phyloP scores from a whole-genome alignment of 2,329 filamentous ascomycete species.

The Chaetomiaceae sp. region DNA sequence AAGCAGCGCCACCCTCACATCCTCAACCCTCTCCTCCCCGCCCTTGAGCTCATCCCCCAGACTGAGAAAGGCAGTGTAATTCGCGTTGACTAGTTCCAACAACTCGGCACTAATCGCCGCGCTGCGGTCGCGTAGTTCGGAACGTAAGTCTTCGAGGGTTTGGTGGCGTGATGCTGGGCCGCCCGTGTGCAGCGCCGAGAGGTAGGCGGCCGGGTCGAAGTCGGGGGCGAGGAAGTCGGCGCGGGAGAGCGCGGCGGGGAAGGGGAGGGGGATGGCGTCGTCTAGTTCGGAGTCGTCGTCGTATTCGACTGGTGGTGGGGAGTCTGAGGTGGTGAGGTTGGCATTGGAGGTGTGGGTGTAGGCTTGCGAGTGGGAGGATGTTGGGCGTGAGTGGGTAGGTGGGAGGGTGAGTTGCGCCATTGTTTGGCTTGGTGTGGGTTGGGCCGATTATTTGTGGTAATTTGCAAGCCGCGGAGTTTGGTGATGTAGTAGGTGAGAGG shows the following conservation, averaged over 20 bases:
- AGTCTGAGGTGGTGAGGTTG: slow-evolving; percentile 37
- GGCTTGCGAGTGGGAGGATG: slow-evolving; percentile 29
- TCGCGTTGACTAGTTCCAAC: slow-evolving; percentile 88
- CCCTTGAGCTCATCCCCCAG: slow-evolving; percentile 77
- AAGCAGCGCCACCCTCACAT: slow-evolving; percentile 79
- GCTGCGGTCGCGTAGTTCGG: slow-evolving; percentile 77
- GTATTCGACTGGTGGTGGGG: slow-evolving; percentile 22
- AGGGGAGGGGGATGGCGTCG: slow-evolving; percentile 73
- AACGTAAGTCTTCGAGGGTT: slow-evolving; percentile 86
- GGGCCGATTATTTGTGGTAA: too few relatives aligned
- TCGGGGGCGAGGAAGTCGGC: slow-evolving; percentile 71
- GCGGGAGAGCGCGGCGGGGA: slow-evolving; percentile 79
- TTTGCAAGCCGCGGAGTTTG: too few relatives aligned
- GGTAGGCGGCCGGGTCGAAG: slow-evolving; percentile 78
- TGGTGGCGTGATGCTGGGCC: slow-evolving; percentile 70
- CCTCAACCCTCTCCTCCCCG: slow-evolving; percentile 87
- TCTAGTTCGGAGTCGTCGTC: slow-evolving; percentile 32
- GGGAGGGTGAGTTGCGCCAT: slow-evolving; percentile 25
- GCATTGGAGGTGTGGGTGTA: slow-evolving; percentile 37
- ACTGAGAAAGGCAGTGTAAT: slow-evolving; percentile 87
- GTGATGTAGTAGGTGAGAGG: too few relatives aligned
- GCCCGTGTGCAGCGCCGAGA: slow-evolving; percentile 45
- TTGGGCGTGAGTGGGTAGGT: slow-evolving; percentile 19
- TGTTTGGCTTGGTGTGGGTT: neutral
- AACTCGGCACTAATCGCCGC: slow-evolving; percentile 79